Base-by-base conservation (phyloP, 768 basidiomycete species). In the Macrolepiota dolichaula region DNA sequence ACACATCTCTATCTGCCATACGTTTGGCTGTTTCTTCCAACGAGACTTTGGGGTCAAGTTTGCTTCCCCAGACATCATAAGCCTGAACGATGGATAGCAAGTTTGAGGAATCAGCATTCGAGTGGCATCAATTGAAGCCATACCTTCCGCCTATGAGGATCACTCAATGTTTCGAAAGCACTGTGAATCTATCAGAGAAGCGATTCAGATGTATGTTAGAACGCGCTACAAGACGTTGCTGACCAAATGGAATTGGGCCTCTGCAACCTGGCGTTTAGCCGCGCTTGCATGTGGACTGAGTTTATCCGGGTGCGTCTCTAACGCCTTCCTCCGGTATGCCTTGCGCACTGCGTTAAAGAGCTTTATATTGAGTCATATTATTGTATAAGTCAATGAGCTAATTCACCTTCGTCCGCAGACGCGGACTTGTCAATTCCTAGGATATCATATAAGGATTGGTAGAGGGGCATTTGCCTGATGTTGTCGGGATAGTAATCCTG, bases 291-390 rank as follows among this genome's bases (percentile, higher is more conserved):
- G 72, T 38, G 80, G 84, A 11, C 82, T 82, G 51, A 89, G 81
- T 65, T 88, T 89, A 66, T 90, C 88, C 10, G 88, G 88, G 68
- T 90, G 88, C 1, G 89, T 89, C 69, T 87, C 85, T 27, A 90
- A 75, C 10, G 83, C 87, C 65, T 81, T 85, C 63, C 81, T 81
- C 67, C 82, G 85, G 70, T 89, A 90, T 1, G 86, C 87, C 65
- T 78, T 85, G 54, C 86, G 83, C 59, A 90, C 88, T 88, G 63
- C 12, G 9, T 22, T 38, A 44, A n/a, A n/a, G 22, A 32, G 32
- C 24, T 25, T 42, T 32, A 38, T 49, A 51, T 47, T 37, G 10
- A 62, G n/a, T n/a, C n/a, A 38, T 29, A 1, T 3, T 2, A 24
- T 25, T 37, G 52, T 32, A 54, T 52, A 38, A 55, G 37, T 37